A percentile compares a stretch with the other conserved stretches of the same genome.
These are phyloP conservation scores for Nannochloris sp. DNA, from an alignment of 139 green algal species.

Conservation along the genomic window DNA sequence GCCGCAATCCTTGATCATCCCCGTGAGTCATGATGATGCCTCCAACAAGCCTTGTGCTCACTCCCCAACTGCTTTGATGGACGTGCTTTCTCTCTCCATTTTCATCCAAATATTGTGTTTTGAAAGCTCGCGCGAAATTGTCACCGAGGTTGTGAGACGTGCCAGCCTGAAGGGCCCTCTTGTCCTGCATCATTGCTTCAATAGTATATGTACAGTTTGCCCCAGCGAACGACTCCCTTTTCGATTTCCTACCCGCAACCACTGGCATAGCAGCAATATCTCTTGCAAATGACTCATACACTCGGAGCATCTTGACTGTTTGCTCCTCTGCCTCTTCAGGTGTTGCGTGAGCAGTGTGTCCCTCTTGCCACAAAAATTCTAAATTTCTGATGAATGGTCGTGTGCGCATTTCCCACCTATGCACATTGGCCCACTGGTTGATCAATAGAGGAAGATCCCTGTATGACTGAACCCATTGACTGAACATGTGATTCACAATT, in stretches of 20 bases:
- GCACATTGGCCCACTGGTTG: slow-evolving; percentile 99
- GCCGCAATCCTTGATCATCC: slow-evolving; percentile 83
- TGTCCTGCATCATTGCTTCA: slow-evolving; percentile 98
- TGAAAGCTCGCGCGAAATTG: slow-evolving; percentile 90
- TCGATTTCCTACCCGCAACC: slow-evolving; percentile 83
- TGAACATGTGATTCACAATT: slow-evolving; percentile 99
- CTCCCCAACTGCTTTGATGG: slow-evolving; percentile 90
- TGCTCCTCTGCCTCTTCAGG: slow-evolving; percentile 86
- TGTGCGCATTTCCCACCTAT: slow-evolving; percentile 98
- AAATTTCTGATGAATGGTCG: slow-evolving; percentile 94
- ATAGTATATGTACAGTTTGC: slow-evolving; percentile 95
- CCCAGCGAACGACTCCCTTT: slow-evolving; percentile 76
- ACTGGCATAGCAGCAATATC: slow-evolving; percentile 86
- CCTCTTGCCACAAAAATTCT: slow-evolving; percentile 99
- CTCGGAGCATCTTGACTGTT: slow-evolving; percentile 57
- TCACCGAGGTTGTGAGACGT: slow-evolving; percentile 94
- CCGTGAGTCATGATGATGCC: slow-evolving; percentile 98
- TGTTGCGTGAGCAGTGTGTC: slow-evolving; percentile 95
- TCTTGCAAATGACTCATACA: slow-evolving; percentile 67
- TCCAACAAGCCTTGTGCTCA: slow-evolving; percentile 87
- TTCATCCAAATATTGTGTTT: slow-evolving; percentile 57
- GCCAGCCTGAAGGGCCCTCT: slow-evolving; percentile 80
- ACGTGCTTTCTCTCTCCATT: slow-evolving; percentile 55
- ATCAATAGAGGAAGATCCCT: slow-evolving; percentile 92
- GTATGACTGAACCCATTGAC: slow-evolving; percentile 77